Evolutionary conservation across 805 yeast species (phyloP), one percentile per base, ranked within the genome.

Genomic region (Maudiozyma turicensis): DNA sequence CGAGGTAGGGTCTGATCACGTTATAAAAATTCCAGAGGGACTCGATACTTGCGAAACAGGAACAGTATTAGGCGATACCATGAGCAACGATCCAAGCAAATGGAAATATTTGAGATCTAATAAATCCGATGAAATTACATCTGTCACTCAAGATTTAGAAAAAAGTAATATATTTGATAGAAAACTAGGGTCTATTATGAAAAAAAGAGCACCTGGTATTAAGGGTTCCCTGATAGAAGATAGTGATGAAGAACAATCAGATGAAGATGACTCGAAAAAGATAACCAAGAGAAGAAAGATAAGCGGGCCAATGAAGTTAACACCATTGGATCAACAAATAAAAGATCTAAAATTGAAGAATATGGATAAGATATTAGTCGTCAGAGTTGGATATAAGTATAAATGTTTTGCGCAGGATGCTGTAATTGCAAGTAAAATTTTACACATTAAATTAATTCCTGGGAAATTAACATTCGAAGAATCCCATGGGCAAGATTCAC

Each of bases 311-410:
- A 38, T 32, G 46, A 50, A 50, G 26, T 65, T 82, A 43, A 85
- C 95, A 0, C 96, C 97, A 0, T 65, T 90, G 37, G 97, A 89
- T 55, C 76, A 75, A 52, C 97, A 90, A 64, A 80, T 81, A 51
- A 69, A 81, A 31, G 82, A 80, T 3, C 67, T 93, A 46, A 89
- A 89, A 59, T 55, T 65, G 6, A 58, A 65, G 1, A 69, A 91
- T 60, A 60, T 60, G 46, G 95, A 87, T 55, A 86, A 86, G 47
- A 56, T 93, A 1, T 69, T 93, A 8, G 81, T 93, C 0, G 74
- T 91, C 29, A 93, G 93, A 62, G 95, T 86, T 3, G 99, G 99
- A 0, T 93, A 91, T 68, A 89, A 88, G 64, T 93, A 81, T 68
- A 86, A 86, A 59, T 82, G 90, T 52, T 87, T 79, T 62, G 96